Evolutionary conservation across 495 filamentous ascomycete species (phyloP), one percentile per base, ranked within the genome.

Genomic region (Hypoxylon cercidicola): DNA sequence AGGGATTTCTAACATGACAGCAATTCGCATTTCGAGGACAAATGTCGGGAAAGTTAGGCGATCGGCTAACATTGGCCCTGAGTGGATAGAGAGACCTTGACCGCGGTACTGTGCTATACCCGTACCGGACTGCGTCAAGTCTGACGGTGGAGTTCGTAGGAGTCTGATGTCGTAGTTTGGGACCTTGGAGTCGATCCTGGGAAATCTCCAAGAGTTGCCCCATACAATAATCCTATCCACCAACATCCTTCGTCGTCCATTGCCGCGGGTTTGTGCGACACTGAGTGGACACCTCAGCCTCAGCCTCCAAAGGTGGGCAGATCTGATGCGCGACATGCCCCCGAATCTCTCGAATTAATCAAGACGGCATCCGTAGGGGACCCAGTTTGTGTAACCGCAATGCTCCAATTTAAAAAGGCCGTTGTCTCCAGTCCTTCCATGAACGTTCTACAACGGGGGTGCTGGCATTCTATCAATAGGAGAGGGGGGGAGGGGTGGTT

Each of bases 241-340:
- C 66, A 54, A 54, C 59, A 62, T 65, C 66, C 50, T 69, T 54
- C 48, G 51, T 65, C 56, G 25, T 59, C 68, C 71, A 57, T 62
- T 59, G 55, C 62, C 47, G 60, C 56, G 71, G 71, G 64, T 68
- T 66, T 72, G 71, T 72, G 66, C 65, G 41, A 74, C 71, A 50
- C 43, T 67, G 57, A 21, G 69, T 72, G 69, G 69, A 62, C 68
- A 69, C 70, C 56, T 56, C 57, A 66, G 62, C 58, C 55, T 73
- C 68, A 73, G 68, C 70, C 70, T 71, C 67, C 68, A 64, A 65
- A 62, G 64, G 71, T 73, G 65, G 71, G 68, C 65, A 57, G 65
- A 68, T 68, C 65, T 68, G 55, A 63, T 68, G 65, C 65, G 65
- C 65, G 65, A 68, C 65, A 68, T 68, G 65, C 39, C 55, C 59